Evolutionary conservation across 2,329 filamentous ascomycete genomes (phyloP).

Genomic region (Cladosporium colombiae): DNA sequence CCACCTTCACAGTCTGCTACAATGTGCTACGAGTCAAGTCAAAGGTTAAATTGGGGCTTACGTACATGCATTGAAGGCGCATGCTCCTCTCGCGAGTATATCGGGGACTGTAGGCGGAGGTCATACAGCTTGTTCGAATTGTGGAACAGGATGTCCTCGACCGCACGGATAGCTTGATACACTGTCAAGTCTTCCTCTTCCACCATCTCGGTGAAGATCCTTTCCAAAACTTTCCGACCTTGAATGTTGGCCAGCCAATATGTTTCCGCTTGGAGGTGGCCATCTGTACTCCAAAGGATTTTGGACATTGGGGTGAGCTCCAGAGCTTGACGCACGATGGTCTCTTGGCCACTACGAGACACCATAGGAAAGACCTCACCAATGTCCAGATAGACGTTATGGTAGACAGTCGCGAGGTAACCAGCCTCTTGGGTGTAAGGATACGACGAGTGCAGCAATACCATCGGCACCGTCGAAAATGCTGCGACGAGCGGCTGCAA

Average conservation of each 20-base stretch:
- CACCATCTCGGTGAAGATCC: conserved; percentile 68
- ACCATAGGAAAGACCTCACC: conserved; percentile 80
- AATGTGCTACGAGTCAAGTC: not conserved
- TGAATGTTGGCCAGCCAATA: conserved; percentile 73
- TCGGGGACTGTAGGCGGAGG: conserved; percentile 42
- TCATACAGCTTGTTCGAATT: conserved; percentile 77
- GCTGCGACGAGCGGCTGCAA: conserved; percentile 71
- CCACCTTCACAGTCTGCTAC: not conserved
- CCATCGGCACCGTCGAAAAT: conserved; percentile 70
- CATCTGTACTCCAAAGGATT: conserved; percentile 78
- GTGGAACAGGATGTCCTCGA: conserved; percentile 69
- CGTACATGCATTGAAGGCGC: not conserved
- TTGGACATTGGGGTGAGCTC: conserved; percentile 76
- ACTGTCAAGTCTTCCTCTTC: conserved; percentile 62
- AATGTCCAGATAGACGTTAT: conserved; percentile 79
- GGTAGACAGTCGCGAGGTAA: conserved; percentile 74
- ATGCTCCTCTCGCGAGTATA: not conserved
- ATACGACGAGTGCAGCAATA: conserved; percentile 78
- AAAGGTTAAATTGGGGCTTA: not conserved
- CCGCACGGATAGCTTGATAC: conserved; percentile 63
- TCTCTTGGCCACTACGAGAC: conserved; percentile 73
- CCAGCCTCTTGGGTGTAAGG: conserved; percentile 77
- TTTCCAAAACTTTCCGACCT: conserved; percentile 69
- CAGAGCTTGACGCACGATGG: conserved; percentile 68
- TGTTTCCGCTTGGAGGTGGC: conserved; percentile 76